Conservation (phyloP, 2,329 filamentous ascomycete genomes). For the Ceratocystis variospora region DNA sequence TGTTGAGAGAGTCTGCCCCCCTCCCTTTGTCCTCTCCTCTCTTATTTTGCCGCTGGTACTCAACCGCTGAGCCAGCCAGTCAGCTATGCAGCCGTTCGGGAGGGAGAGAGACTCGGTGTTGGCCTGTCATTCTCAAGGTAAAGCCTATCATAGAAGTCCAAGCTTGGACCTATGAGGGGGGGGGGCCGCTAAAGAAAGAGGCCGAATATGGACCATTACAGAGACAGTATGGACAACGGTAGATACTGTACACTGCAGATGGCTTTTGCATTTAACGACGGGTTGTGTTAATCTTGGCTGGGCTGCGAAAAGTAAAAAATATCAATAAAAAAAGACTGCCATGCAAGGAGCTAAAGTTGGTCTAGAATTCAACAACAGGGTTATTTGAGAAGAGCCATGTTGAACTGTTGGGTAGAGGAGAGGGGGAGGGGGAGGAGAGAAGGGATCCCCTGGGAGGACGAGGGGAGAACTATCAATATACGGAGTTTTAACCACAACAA, state of each 20-base stretch:
- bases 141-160: background rate
- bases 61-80: background rate
- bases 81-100: background rate
- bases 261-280: too few relatives aligned
- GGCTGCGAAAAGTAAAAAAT: background rate
- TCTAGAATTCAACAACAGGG: background rate
- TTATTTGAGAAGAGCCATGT: background rate
- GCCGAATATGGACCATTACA: background rate
- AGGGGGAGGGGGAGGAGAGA: background rate
- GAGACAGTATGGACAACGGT: background rate
- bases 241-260: background rate
- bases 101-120: background rate
- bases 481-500: background rate
- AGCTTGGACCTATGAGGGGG: background rate
- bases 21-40: too few relatives aligned
- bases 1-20: too few relatives aligned
- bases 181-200: background rate
- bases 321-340: background rate
- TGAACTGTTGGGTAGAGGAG: background rate
- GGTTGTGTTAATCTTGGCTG: background rate
- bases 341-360: constrained; percentile 6
- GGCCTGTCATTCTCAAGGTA: background rate
- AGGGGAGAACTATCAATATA: background rate
- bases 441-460: background rate
- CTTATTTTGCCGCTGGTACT: too few relatives aligned